Evolutionary conservation across 371 early-diverging fungal species (phyloP).

Genomic region (Mortierella sp.): DNA sequence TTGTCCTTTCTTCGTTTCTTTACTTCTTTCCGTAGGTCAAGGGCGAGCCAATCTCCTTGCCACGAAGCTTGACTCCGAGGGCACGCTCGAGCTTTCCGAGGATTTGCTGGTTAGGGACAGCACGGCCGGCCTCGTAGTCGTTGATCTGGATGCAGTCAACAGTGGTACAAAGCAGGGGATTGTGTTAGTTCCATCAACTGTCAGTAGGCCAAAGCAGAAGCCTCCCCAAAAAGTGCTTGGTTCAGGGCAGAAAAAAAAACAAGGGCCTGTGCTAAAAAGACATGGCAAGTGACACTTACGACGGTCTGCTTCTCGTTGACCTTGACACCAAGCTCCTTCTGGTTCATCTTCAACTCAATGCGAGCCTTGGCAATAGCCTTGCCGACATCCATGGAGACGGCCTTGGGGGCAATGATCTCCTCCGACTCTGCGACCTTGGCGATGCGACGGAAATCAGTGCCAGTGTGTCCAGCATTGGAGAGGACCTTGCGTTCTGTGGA

Average conservation of each 20-base stretch:
- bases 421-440: conserved; percentile 89
- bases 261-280: no score
- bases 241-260: no score
- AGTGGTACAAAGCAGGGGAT: not conserved
- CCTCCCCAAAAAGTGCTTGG: no score
- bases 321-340: conserved; percentile 85
- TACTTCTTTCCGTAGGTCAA: conserved; percentile 74
- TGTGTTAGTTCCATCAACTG: no score
- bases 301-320: conserved; percentile 84
- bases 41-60: conserved; percentile 84
- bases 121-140: conserved; percentile 91
- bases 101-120: conserved; percentile 93
- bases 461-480: conserved; percentile 74
- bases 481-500: conserved; percentile 71
- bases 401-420: conserved; percentile 78
- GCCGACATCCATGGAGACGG: conserved; percentile 76
- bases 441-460: conserved; percentile 72
- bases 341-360: conserved; percentile 77
- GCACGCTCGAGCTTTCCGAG: conserved; percentile 91
- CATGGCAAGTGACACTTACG: conserved; percentile 35
- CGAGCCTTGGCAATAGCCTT: conserved; percentile 86
- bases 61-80: conserved; percentile 91
- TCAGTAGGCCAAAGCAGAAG: no score
- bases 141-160: conserved; percentile 63
- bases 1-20: no score